phyloP scores from a whole-genome alignment of 306 rosid genomes.

The Dalbergia cochinchinensis region DNA sequence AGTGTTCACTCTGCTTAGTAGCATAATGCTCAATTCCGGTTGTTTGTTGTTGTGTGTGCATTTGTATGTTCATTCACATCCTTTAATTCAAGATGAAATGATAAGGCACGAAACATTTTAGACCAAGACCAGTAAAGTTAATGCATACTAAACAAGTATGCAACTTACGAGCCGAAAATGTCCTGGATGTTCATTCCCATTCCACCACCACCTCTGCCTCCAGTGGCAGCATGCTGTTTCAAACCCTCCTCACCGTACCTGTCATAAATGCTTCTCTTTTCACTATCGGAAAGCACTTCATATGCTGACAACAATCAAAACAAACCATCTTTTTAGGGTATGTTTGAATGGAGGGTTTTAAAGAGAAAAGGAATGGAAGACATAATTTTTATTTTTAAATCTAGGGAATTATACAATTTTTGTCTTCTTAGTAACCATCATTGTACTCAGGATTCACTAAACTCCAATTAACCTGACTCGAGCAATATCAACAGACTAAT shows the following conservation, averaged over 20 bases:
- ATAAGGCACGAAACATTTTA: not conserved
- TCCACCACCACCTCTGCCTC: constrained; percentile 76
- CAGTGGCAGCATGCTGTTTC: constrained; percentile 78
- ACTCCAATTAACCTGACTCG: not conserved
- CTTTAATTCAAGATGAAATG: not conserved
- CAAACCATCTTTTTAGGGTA: not conserved
- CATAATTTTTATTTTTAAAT: too few relatives aligned
- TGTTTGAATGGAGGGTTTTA: not conserved
- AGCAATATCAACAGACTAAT: not conserved
- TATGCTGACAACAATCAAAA: constrained; percentile 57
- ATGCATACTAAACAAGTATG: not conserved
- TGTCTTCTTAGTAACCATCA: not conserved
- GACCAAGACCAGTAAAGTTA: not conserved
- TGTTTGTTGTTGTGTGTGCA: not conserved
- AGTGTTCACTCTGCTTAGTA: not conserved
- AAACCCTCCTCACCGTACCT: constrained; percentile 82
- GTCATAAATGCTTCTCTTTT: constrained; percentile 77
- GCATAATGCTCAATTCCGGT: not conserved
- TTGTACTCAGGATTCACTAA: not conserved
- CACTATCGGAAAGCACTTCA: constrained; percentile 74
- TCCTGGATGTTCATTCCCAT: constrained; percentile 87
- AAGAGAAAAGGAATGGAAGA: too few relatives aligned
- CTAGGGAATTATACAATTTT: too few relatives aligned
- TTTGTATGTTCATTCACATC: not conserved
- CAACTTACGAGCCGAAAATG: constrained; percentile 68